Evolutionary conservation across 139 green algal species (phyloP).

Genomic region (Ettlia oleoabundans): DNA sequence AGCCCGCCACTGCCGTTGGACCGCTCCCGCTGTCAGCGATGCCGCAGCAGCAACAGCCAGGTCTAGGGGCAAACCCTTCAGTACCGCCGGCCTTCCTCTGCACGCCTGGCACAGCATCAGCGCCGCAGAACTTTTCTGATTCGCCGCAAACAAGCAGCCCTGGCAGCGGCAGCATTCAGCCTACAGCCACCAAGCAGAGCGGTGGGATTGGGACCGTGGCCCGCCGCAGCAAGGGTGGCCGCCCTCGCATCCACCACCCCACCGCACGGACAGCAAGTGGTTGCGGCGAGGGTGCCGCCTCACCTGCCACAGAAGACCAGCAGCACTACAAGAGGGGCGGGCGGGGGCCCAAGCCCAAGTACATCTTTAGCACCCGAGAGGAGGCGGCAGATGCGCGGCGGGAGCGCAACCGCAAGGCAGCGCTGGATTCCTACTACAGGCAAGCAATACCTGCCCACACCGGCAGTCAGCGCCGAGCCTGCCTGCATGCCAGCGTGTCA

Average conservation of each 20-base stretch:
- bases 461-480: background rate
- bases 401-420: constrained; percentile 47
- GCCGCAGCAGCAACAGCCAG: too few species aligned
- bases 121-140: too few species aligned
- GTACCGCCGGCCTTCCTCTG: too few species aligned
- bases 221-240: constrained; percentile 8
- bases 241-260: constrained; percentile 10
- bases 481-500: too few species aligned
- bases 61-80: too few species aligned
- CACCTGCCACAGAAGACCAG: background rate
- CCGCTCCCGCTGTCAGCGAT: too few species aligned
- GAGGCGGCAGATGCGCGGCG: constrained; percentile 40
- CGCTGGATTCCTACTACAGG: constrained; percentile 47
- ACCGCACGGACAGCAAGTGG: background rate
- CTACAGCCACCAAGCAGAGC: background rate
- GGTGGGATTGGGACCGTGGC: background rate
- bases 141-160: background rate
- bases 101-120: too few species aligned
- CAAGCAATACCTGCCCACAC: background rate
- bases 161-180: too few species aligned
- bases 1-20: background rate
- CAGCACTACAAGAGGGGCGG: constrained; percentile 16
- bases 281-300: too few species aligned
- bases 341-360: constrained; percentile 51
- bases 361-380: constrained; percentile 35